These are phyloP conservation scores for Ligustrum vulgare DNA, from an alignment of 257 asterid species.

Conservation along the genomic window DNA sequence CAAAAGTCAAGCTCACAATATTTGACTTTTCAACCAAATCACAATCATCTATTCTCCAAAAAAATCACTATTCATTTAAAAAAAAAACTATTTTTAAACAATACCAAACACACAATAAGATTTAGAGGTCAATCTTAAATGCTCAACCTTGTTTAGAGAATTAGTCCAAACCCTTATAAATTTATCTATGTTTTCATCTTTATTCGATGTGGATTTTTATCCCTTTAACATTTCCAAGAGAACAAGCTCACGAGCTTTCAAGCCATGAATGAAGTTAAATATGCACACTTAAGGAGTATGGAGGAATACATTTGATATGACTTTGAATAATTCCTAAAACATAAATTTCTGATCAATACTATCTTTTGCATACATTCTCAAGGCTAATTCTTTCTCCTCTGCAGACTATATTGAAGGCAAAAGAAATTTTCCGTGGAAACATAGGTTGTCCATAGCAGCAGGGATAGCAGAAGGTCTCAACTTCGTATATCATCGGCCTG, in stretches of 20 bases:
- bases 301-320: background rate
- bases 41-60: too few relatives aligned
- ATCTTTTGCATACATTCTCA: background rate
- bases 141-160: too few relatives aligned
- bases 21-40: too few relatives aligned
- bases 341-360: background rate
- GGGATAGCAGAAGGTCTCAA: conserved; percentile 45
- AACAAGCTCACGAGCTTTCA: background rate
- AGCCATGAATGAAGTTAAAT: background rate
- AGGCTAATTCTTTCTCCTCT: background rate
- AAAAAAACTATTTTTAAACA: too few relatives aligned
- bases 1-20: too few relatives aligned
- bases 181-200: too few relatives aligned
- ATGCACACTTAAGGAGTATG: background rate
- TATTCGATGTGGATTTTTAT: too few relatives aligned
- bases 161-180: too few relatives aligned
- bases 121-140: too few relatives aligned
- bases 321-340: background rate
- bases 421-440: conserved; percentile 42
- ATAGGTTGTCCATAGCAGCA: conserved; percentile 38
- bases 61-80: too few relatives aligned
- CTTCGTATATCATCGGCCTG: conserved; percentile 30
- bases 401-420: conserved; percentile 38
- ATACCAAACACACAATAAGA: too few relatives aligned
- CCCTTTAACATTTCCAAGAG: too few relatives aligned